Evolutionary conservation across 2,329 filamentous ascomycete species (phyloP).

Genomic region (Allantophomopsis cytisporea): DNA sequence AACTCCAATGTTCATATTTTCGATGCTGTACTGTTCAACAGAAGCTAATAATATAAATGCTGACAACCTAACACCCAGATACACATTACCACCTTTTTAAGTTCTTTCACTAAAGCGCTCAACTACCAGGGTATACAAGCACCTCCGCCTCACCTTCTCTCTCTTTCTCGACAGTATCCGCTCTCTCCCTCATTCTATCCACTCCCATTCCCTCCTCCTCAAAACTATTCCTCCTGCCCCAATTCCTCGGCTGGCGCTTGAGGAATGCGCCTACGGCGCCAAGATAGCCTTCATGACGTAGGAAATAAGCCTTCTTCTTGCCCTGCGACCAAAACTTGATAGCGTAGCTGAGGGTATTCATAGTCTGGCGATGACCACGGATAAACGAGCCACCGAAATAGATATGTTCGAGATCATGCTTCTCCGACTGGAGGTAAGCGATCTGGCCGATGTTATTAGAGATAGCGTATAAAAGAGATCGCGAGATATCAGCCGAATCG

Average conservation of each 20-base stretch:
- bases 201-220: conserved; percentile 9
- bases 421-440: conserved; percentile 91
- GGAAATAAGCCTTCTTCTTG: conserved; percentile 86
- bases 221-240: conserved; percentile 67
- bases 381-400: conserved; percentile 98
- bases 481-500: conserved; percentile 70
- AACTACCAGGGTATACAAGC: not conserved
- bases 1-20: too few species aligned
- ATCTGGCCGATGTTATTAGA: conserved; percentile 98
- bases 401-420: conserved; percentile 80
- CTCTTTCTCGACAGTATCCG: not conserved
- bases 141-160: not conserved
- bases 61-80: too few species aligned
- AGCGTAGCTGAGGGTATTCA: conserved; percentile 92
- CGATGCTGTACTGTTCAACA: too few species aligned
- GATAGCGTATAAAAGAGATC: conserved; percentile 86
- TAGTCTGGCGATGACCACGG: conserved; percentile 88
- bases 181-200: not conserved
- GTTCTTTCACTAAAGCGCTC: not conserved
- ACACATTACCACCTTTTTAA: too few species aligned
- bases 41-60: too few species aligned
- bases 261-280: conserved; percentile 90
- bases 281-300: conserved; percentile 90
- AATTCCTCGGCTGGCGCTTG: conserved; percentile 79
- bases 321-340: conserved; percentile 97